Percentiles rank a stretch among this genome's conserved stretches.
Conservation (phyloP, 805 yeast species). For the Hanseniaspora guilliermondii region DNA sequence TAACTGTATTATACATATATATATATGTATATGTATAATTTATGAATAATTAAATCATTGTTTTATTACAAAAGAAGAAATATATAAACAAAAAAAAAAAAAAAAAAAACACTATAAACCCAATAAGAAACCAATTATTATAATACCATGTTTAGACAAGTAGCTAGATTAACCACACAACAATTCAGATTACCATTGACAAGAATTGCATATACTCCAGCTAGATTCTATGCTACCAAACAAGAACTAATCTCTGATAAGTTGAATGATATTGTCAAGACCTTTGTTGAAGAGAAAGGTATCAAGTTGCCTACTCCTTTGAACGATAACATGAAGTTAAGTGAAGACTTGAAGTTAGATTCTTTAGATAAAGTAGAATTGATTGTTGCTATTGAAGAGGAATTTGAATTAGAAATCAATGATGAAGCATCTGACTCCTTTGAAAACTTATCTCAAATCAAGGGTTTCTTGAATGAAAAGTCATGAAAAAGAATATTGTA, state of each 20-base stretch:
- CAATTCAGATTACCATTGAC: not conserved
- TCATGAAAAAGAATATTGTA: not conserved
- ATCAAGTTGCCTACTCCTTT: not conserved
- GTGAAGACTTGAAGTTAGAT: constrained; percentile 32
- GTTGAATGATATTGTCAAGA: not conserved
- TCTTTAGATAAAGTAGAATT: constrained; percentile 92
- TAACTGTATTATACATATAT: too few relatives aligned
- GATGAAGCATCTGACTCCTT: constrained; percentile 14
- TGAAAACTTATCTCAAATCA: constrained; percentile 11
- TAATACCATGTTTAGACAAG: not conserved
- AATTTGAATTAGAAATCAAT: constrained; percentile 30
- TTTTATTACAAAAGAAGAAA: too few relatives aligned
- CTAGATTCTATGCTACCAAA: constrained; percentile 6
- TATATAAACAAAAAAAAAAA: not conserved
- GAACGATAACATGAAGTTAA: constrained; percentile 3
- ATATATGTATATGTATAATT: too few relatives aligned
- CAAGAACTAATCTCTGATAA: constrained; percentile 2
- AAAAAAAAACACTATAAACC: not conserved
- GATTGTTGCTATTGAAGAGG: constrained; percentile 91
- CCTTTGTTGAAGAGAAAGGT: not conserved
- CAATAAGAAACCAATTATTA: not conserved
- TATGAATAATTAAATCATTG: too few relatives aligned
- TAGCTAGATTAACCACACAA: constrained; percentile 1
- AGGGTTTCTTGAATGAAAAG: constrained; percentile 5
- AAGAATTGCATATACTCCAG: not conserved